Base-by-base conservation (phyloP, 768 basidiomycete species). In the Suillus plorans region DNA sequence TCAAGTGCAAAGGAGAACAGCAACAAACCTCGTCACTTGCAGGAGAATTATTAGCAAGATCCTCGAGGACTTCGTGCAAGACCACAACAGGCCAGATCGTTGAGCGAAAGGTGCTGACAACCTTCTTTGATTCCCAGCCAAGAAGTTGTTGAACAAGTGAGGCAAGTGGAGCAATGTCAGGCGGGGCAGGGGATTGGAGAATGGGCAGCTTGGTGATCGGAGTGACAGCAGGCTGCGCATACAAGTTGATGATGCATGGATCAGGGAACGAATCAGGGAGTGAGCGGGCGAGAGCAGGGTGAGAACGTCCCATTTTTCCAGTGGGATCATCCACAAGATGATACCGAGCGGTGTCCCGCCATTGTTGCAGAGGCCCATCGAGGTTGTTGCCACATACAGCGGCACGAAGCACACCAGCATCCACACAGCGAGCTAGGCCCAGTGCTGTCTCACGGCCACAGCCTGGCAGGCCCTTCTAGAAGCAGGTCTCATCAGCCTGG, bases 1-100 rank as follows among this genome's bases (percentile, higher is more conserved):
- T 6, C 16, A 50, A 1, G 7, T 1, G 47, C 22, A 50, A 16
- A 22, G 0, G 14, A 39, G 12, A 39, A 13, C 39, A 13, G 12
- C 12, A 0, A 63, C 36, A 8, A 37, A 58, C 61, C 61, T 62
- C 50, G 4, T 57, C 42, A 41, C 62, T 37, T 6, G 4, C 5
- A 5, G 42, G 42, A 13, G 53, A 63, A 52, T 44, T 57, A 5
- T 52, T 63, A 25, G 22, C 13, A 0, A 63, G 62, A 2, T 63
- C 62, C 13, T 34, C 52, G 1, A 63, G 62, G 62, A 63, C n/a
- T 31, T 63, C 41, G 2, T 63, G 12, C 22, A 63, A 25, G 28
- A 63, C 55, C 7, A 63, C 39, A 4, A 39, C 62, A 4, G 62
- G 62, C 62, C 53, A 63, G 3, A 63, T 44, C 1, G 5, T 37